Evolutionary conservation across 1,139 yeast species (phyloP).

Genomic region (Taiozyma sp.): DNA sequence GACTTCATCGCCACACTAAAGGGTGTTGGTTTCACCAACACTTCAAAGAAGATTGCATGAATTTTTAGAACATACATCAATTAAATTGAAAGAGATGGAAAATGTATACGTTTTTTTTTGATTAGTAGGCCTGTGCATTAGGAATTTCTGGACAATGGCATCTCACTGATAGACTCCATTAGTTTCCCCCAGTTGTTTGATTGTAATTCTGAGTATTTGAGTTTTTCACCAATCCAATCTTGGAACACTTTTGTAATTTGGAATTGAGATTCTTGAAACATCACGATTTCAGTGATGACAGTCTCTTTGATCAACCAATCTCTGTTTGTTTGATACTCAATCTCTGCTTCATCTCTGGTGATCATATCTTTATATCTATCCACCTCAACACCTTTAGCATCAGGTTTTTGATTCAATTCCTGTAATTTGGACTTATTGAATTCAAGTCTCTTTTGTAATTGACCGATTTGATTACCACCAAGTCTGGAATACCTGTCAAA

Average conservation of each 20-base stretch:
- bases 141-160: constrained; percentile 43
- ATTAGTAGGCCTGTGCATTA: background rate
- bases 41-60: constrained; percentile 86
- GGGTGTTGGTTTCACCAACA: constrained; percentile 88
- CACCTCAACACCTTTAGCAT: constrained; percentile 65
- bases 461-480: constrained; percentile 60
- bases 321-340: constrained; percentile 64
- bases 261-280: constrained; percentile 83
- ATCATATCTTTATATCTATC: constrained; percentile 52
- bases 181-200: constrained; percentile 59
- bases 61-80: background rate
- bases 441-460: constrained; percentile 52
- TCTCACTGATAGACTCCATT: constrained; percentile 46
- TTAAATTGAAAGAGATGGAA: background rate
- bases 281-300: constrained; percentile 64
- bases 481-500: constrained; percentile 60
- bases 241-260: constrained; percentile 68
- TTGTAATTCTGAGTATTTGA: constrained; percentile 54
- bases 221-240: constrained; percentile 66
- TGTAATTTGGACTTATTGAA: constrained; percentile 50
- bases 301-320: constrained; percentile 83
- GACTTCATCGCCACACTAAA: constrained; percentile 67
- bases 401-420: constrained; percentile 59
- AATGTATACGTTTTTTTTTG: background rate
- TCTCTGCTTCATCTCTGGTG: constrained; percentile 54